phyloP scores from a whole-genome alignment of 2,329 filamentous ascomycete genomes.

The Colletotrichum sp. region DNA sequence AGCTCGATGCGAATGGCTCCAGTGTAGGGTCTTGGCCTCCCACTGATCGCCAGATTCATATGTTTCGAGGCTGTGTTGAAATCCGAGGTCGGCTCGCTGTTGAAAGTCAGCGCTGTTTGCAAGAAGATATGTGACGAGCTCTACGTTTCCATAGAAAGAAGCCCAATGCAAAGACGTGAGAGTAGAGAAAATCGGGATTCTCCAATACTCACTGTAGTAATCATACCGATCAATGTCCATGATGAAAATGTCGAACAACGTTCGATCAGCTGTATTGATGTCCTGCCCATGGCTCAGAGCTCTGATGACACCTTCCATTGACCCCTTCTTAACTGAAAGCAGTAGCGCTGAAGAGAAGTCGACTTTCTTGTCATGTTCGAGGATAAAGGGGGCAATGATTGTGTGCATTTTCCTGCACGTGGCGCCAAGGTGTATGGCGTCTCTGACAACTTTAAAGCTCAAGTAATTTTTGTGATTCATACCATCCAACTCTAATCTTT shows the following conservation, averaged over 20 bases:
- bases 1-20: not conserved
- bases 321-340: not conserved
- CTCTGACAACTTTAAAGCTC: not conserved
- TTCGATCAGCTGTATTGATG: not conserved
- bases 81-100: not conserved
- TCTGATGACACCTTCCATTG: not conserved
- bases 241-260: not conserved
- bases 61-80: not conserved
- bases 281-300: not conserved
- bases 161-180: not conserved
- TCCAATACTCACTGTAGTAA: too few relatives aligned
- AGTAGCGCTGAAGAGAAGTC: not conserved
- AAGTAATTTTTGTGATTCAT: not conserved
- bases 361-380: not conserved
- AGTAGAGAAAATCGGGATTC: not conserved
- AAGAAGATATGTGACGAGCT: not conserved
- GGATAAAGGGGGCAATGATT: not conserved
- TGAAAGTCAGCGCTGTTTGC: not conserved
- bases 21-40: not conserved
- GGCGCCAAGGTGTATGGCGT: not conserved
- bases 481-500: not conserved
- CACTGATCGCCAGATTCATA: not conserved
- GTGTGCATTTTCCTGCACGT: not conserved
- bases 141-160: not conserved
- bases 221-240: not conserved